A percentile compares a stretch with the other conserved stretches of the same genome.
Conservation (phyloP, 768 basidiomycete genomes). For the Russula brevipes region DNA sequence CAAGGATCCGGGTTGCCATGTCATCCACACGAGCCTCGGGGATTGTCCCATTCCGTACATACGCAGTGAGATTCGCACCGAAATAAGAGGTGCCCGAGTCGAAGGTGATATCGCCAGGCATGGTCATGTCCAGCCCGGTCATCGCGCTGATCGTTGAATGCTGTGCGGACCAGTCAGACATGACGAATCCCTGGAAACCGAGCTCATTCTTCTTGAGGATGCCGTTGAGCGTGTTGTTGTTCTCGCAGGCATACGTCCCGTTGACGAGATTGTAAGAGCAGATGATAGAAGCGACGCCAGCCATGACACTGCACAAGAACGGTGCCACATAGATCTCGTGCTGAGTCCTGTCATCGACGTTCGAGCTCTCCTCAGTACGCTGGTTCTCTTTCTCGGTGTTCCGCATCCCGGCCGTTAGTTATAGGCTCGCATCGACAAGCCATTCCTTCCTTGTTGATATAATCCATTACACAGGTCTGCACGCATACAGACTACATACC, state of each 20-base stretch:
- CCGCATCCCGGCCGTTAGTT: not conserved
- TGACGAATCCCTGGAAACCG: conserved; percentile 73
- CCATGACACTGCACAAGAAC: conserved; percentile 65
- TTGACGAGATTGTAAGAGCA: conserved; percentile 72
- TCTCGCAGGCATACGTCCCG: conserved; percentile 70
- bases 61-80: conserved; percentile 58
- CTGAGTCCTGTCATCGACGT: conserved; percentile 75
- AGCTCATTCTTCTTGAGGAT: conserved; percentile 72
- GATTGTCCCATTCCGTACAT: conserved; percentile 71
- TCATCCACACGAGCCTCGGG: conserved; percentile 62
- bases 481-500: conserved; percentile 77
- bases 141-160: conserved; percentile 55
- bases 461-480: conserved; percentile 83
- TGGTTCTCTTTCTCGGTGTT: conserved; percentile 63
- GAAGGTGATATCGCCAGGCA: conserved; percentile 54
- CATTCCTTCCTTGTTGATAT: conserved; percentile 58
- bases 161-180: conserved; percentile 71
- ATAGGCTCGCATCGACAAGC: conserved; percentile 36
- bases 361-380: conserved; percentile 50
- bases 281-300: conserved; percentile 70
- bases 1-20: conserved; percentile 77
- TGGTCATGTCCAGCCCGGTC: conserved; percentile 61
- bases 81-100: conserved; percentile 50
- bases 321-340: conserved; percentile 71
- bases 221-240: conserved; percentile 63